phyloP scores from a whole-genome alignment of 345 rosid species.

The Mallotus nudiflorus region DNA sequence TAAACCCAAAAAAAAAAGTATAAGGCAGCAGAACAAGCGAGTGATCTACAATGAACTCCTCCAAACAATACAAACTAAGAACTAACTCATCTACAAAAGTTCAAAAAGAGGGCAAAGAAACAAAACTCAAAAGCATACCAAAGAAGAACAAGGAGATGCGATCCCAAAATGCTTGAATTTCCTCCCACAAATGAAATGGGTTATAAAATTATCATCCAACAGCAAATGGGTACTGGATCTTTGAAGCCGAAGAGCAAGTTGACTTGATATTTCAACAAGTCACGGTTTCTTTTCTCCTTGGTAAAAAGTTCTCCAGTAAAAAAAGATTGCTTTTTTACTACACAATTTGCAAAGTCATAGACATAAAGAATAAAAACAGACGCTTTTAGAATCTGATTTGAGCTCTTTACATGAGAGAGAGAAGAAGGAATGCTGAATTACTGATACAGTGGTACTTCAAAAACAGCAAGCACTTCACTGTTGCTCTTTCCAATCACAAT shows the following conservation, averaged over 20 bases:
- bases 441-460: neutral
- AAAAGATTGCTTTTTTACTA: neutral
- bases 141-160: neutral
- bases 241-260: conserved; percentile 7
- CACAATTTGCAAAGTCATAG: neutral
- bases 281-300: neutral
- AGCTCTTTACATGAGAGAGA: neutral
- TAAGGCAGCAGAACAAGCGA: conserved; percentile 1
- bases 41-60: neutral
- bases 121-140: neutral
- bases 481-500: neutral
- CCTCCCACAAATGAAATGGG: conserved; percentile 20
- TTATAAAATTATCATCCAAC: conserved; percentile 15
- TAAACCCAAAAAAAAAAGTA: neutral
- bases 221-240: conserved; percentile 28
- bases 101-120: neutral
- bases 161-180: conserved; percentile 3
- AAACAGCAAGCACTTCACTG: neutral
- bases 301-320: neutral
- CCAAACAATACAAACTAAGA: neutral
- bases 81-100: neutral
- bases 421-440: neutral
- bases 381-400: neutral
- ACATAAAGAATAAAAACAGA: neutral
- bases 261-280: neutral